Evolutionary conservation across 1,284 basidiomycete species (phyloP).

Genomic region (Coniferiporia weirii): DNA sequence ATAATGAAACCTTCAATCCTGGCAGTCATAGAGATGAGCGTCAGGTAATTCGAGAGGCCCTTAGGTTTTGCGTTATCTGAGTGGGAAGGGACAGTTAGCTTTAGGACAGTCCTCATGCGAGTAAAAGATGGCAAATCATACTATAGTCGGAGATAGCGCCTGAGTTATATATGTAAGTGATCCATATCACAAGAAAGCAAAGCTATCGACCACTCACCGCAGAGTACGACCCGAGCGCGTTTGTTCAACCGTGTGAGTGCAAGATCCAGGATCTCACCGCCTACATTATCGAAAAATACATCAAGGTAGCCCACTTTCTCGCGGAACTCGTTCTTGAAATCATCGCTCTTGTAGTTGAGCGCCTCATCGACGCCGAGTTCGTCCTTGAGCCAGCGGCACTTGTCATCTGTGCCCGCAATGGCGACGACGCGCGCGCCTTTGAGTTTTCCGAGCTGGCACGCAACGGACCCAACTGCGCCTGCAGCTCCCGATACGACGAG

Average conservation of each 20-base stretch:
- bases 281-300: constrained; percentile 86
- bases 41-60: constrained; percentile 56
- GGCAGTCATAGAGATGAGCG: constrained; percentile 72
- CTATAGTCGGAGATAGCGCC: constrained; percentile 80
- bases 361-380: constrained; percentile 80
- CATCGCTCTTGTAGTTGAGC: constrained; percentile 82
- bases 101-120: not conserved
- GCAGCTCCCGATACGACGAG: constrained; percentile 86
- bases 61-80: constrained; percentile 50
- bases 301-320: constrained; percentile 60
- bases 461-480: constrained; percentile 76
- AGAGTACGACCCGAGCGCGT: constrained; percentile 73
- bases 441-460: constrained; percentile 73
- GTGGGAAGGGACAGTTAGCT: not conserved
- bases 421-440: constrained; percentile 78
- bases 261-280: constrained; percentile 78
- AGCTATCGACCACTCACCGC: constrained; percentile 41
- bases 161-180: constrained; percentile 25
- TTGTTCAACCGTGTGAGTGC: constrained; percentile 70
- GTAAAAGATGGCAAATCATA: constrained; percentile 30
- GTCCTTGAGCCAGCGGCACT: constrained; percentile 77
- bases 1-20: constrained; percentile 82
- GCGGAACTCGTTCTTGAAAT: constrained; percentile 65
- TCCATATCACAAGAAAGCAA: not conserved
- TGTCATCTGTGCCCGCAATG: constrained; percentile 74